phyloP scores from a whole-genome alignment of 1,284 basidiomycete genomes.

The Leccinum solheimii region DNA sequence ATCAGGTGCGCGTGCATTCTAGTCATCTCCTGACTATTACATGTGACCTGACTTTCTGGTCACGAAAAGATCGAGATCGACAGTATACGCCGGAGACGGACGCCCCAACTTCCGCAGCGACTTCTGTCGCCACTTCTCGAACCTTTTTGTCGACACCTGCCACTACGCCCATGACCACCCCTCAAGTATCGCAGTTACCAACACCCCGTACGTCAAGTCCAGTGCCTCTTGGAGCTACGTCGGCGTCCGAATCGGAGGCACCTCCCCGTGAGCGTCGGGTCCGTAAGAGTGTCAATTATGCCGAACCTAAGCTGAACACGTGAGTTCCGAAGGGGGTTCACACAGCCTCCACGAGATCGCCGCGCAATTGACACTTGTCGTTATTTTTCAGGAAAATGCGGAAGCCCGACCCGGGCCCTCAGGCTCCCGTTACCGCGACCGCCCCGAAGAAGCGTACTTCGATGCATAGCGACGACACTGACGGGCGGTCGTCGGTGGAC shows the following conservation, averaged over 20 bases:
- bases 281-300: conserved; percentile 83
- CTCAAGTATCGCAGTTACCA: conserved; percentile 38
- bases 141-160: conserved; percentile 43
- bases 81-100: conserved; percentile 43
- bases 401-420: conserved; percentile 66
- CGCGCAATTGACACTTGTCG: conserved; percentile 14
- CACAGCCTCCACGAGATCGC: conserved; percentile 3
- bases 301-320: conserved; percentile 89
- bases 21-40: conserved; percentile 2
- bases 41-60: conserved; percentile 13
- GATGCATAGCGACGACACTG: conserved; percentile 29
- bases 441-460: conserved; percentile 36
- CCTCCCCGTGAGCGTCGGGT: conserved; percentile 61
- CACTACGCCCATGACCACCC: conserved; percentile 40
- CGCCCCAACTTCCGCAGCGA: conserved; percentile 32
- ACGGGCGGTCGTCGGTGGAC: conserved; percentile 32
- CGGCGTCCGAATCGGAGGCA: conserved; percentile 38
- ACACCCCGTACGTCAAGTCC: conserved; percentile 54
- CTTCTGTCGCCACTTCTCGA: conserved; percentile 40
- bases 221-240: conserved; percentile 38
- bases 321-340: conserved; percentile 42
- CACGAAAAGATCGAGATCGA: conserved; percentile 41
- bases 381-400: conserved; percentile 76
- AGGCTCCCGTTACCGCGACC: conserved; percentile 30
- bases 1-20: conserved; percentile 31